A percentile compares a stretch with the other conserved stretches of the same genome.
These are phyloP conservation scores for Calophaca sinica DNA, from an alignment of 306 rosid genomes.

Conservation along the genomic window DNA sequence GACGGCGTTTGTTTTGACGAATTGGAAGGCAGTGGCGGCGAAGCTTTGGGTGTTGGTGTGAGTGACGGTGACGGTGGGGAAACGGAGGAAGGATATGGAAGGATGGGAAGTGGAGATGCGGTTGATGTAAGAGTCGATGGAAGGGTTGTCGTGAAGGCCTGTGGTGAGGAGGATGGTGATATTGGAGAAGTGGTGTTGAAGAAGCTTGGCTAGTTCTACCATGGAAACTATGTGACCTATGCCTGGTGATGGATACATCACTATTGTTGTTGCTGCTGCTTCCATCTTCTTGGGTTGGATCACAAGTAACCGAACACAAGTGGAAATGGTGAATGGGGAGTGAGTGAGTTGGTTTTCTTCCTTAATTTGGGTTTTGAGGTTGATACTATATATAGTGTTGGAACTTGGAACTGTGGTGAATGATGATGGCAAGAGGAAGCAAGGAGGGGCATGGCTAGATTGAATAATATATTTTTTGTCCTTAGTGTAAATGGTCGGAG, in stretches of 20 bases:
- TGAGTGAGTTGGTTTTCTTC: no score
- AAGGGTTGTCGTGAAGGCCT: conserved; percentile 30
- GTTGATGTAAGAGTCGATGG: conserved; percentile 34
- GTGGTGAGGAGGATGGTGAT: conserved; percentile 42
- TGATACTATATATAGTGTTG: no score
- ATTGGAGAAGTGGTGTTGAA: background rate
- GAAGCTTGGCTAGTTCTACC: conserved; percentile 36
- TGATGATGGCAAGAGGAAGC: no score
- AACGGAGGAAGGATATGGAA: conserved; percentile 44
- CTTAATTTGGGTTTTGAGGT: background rate
- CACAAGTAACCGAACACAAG: no score
- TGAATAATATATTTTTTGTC: no score
- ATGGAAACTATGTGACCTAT: conserved; percentile 44
- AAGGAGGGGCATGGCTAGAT: no score
- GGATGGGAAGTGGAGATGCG: conserved; percentile 41
- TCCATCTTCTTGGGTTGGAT: background rate
- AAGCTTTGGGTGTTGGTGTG: background rate
- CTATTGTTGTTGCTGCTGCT: conserved; percentile 4
- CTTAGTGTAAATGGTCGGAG: no score
- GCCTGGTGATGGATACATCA: conserved; percentile 37
- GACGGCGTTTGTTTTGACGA: conserved; percentile 19
- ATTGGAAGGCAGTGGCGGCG: background rate
- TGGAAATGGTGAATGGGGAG: no score
- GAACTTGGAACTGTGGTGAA: no score
- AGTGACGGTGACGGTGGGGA: background rate